Conservation (phyloP, 1,284 basidiomycete genomes). For the Bondarzewia mesenterica region DNA sequence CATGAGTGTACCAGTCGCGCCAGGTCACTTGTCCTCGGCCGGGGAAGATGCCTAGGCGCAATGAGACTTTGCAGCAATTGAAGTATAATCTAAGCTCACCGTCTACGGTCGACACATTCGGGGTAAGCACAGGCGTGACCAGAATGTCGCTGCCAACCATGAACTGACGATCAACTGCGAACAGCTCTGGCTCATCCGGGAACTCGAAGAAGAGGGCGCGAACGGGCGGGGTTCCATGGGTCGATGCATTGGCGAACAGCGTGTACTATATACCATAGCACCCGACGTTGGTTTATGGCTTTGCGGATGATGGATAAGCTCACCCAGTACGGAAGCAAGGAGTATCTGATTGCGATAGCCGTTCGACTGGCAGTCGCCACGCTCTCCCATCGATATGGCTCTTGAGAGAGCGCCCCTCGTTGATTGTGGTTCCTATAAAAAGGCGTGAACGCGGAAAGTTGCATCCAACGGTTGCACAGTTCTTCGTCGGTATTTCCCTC, state of each 20-base stretch:
- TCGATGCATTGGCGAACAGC: constrained; percentile 63
- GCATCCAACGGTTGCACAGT: constrained; percentile 79
- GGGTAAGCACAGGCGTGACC: constrained; percentile 64
- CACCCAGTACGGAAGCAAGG: constrained; percentile 70
- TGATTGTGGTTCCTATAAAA: constrained; percentile 69
- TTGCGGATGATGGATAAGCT: constrained; percentile 15
- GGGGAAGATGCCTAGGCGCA: constrained; percentile 45
- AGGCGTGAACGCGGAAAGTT: constrained; percentile 67
- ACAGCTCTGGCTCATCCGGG: constrained; percentile 58
- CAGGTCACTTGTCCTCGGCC: constrained; percentile 53
- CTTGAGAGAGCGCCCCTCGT: constrained; percentile 54
- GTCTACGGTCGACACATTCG: constrained; percentile 46
- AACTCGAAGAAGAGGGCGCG: constrained; percentile 74
- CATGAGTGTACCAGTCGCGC: constrained; percentile 74
- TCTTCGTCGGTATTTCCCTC: constrained; percentile 72
- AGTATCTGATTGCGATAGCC: constrained; percentile 62
- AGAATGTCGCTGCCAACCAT: constrained; percentile 62
- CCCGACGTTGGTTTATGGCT: constrained; percentile 2
- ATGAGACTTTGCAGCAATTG: neutral
- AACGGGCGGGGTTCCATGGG: constrained; percentile 57
- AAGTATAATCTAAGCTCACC: constrained; percentile 24
- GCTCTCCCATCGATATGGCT: constrained; percentile 71
- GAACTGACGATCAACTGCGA: constrained; percentile 61
- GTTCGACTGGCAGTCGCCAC: constrained; percentile 65
- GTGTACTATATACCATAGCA: constrained; percentile 41